A percentile compares a stretch with the other conserved stretches of the same genome.
Conservation (phyloP, 345 rosid genomes). For the Sapria himalayana region DNA sequence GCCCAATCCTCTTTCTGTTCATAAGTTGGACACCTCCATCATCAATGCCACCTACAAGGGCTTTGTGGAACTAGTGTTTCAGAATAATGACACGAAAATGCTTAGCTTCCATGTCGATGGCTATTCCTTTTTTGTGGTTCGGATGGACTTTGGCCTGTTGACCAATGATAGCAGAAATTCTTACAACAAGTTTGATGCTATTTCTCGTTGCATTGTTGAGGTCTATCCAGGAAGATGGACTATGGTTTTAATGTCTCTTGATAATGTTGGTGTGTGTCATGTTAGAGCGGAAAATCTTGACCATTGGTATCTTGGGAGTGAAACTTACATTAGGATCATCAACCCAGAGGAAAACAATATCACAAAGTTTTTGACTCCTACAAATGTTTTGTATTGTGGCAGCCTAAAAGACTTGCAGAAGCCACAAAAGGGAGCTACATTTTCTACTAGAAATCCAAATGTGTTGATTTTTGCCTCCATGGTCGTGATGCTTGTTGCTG, state of each 20-base stretch:
- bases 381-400: constrained; percentile 65
- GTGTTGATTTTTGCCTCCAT: no score
- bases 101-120: constrained; percentile 84
- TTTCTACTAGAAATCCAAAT: no score
- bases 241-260: constrained; percentile 52
- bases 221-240: constrained; percentile 92
- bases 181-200: constrained; percentile 64
- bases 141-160: constrained; percentile 81
- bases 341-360: constrained; percentile 72
- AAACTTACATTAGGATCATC: constrained; percentile 63
- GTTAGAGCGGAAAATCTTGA: constrained; percentile 76
- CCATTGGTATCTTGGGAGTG: constrained; percentile 80
- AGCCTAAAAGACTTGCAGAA: constrained; percentile 36
- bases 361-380: constrained; percentile 53
- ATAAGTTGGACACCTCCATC: constrained; percentile 40
- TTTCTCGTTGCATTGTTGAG: constrained; percentile 64
- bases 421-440: no score
- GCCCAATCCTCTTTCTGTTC: constrained; percentile 21
- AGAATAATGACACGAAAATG: constrained; percentile 46
- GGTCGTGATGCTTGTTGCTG: no score
- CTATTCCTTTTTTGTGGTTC: constrained; percentile 67
- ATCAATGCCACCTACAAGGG: constrained; percentile 44
- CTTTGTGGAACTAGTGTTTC: constrained; percentile 59
- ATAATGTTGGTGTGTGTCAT: constrained; percentile 81
- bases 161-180: constrained; percentile 29